Conservation (phyloP, 2,329 filamentous ascomycete species). For the Amauroascus niger region DNA sequence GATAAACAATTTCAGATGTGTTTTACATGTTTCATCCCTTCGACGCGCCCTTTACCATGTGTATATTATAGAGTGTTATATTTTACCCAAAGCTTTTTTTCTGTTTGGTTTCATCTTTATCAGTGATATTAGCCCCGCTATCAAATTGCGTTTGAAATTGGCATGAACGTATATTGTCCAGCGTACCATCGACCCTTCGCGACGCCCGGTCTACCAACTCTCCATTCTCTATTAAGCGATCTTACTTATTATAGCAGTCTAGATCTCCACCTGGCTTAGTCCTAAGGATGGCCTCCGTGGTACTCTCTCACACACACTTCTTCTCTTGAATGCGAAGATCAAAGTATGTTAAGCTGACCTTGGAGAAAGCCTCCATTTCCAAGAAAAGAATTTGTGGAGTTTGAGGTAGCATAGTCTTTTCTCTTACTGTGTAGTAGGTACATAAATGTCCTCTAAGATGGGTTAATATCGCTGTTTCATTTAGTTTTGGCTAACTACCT, state of each 20-base stretch:
- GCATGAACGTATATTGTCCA: background rate
- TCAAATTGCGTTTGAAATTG: background rate
- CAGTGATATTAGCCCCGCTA: background rate
- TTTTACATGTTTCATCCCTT: background rate
- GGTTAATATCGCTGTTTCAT: no score
- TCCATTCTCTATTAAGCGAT: background rate
- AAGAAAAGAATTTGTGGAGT: no score
- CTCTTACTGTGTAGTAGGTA: no score
- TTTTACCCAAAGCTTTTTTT: background rate
- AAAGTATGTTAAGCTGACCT: no score
- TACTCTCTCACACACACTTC: no score
- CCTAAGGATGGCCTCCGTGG: background rate
- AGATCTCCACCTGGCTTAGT: no score
- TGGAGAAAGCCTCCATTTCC: no score
- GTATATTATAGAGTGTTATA: background rate
- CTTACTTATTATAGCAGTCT: background rate
- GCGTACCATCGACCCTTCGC: no score
- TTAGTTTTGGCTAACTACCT: no score
- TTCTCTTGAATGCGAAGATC: no score
- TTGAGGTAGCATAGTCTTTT: no score
- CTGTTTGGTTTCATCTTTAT: background rate
- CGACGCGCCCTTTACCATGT: background rate
- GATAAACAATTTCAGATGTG: background rate
- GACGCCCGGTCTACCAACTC: background rate
- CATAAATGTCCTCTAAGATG: no score